Percentiles rank a stretch among this genome's conserved stretches.
These are phyloP conservation scores for Dendrocalamus sinicus DNA, from an alignment of 176 grass and related monocot species.

Conservation along the genomic window DNA sequence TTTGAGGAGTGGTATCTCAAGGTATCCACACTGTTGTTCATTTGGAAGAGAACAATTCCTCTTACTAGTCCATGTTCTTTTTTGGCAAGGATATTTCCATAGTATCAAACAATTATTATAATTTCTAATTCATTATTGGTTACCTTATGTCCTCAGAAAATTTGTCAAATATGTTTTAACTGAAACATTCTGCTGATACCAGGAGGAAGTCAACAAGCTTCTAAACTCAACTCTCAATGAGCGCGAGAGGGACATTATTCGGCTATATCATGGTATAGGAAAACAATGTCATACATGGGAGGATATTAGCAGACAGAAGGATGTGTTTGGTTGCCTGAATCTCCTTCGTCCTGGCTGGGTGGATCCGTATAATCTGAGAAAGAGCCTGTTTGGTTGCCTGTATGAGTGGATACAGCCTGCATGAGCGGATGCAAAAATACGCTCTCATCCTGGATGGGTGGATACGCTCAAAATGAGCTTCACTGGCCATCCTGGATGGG, in stretches of 20 bases:
- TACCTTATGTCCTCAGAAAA: neutral
- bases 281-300: conserved; percentile 87
- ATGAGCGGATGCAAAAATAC: too few relatives aligned
- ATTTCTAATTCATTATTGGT: neutral
- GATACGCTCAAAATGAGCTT: too few relatives aligned
- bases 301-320: conserved; percentile 92
- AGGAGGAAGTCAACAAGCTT: conserved; percentile 91
- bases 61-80: neutral
- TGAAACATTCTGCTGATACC: conserved; percentile 29
- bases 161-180: conserved; percentile 32
- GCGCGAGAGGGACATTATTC: conserved; percentile 88
- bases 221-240: conserved; percentile 69
- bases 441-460: too few relatives aligned
- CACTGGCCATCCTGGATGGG: too few relatives aligned
- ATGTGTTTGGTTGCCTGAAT: too few relatives aligned
- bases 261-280: conserved; percentile 81
- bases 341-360: too few relatives aligned
- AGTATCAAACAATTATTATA: neutral
- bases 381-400: too few relatives aligned
- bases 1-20: conserved; percentile 80
- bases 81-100: conserved; percentile 1
- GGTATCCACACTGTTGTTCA: conserved; percentile 56
- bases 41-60: neutral
- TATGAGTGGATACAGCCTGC: too few relatives aligned
- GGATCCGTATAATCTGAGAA: too few relatives aligned